phyloP scores from a whole-genome alignment of 495 filamentous ascomycete species.

The Penicillium psychrofluorescens region DNA sequence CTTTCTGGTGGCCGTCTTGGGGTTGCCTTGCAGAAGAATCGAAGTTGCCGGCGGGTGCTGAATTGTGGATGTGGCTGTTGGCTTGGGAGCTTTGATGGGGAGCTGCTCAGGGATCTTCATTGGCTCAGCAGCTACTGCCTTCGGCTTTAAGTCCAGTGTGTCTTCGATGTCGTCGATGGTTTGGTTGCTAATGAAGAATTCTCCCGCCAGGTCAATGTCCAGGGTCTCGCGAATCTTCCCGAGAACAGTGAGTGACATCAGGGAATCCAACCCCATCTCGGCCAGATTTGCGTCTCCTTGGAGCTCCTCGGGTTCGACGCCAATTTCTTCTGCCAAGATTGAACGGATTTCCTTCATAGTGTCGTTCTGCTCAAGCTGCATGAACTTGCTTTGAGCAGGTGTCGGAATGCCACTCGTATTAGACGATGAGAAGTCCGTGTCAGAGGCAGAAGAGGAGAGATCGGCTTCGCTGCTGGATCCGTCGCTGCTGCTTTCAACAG shows the following conservation, averaged over 20 bases:
- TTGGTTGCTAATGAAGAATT: constrained; percentile 52
- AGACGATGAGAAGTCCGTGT: constrained; percentile 27
- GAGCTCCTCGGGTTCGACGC: constrained; percentile 57
- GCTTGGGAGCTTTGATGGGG: constrained; percentile 8
- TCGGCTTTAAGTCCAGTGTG: constrained; percentile 31
- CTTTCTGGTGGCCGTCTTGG: constrained; percentile 32
- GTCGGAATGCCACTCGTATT: constrained; percentile 25
- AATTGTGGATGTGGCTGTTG: constrained; percentile 7
- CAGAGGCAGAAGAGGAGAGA: constrained; percentile 23
- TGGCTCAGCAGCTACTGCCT: constrained; percentile 17
- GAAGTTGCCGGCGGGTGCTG: constrained; percentile 41
- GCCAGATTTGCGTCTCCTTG: constrained; percentile 31
- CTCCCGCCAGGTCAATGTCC: constrained; percentile 43
- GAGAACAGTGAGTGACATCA: constrained; percentile 44
- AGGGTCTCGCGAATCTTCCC: constrained; percentile 49
- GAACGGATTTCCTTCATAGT: constrained; percentile 41
- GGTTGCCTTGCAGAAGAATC: constrained; percentile 42
- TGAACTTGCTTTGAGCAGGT: constrained; percentile 27
- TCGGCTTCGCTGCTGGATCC: constrained; percentile 27
- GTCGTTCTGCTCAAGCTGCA: constrained; percentile 36
- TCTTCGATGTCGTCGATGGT: constrained; percentile 51
- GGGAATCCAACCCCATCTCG: constrained; percentile 46
- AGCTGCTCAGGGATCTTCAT: constrained; percentile 15
- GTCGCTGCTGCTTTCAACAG: constrained; percentile 24
- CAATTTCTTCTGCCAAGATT: constrained; percentile 63